A percentile compares a stretch with the other conserved stretches of the same genome.
These are phyloP conservation scores for Cytospora piceae DNA, from an alignment of 2,329 filamentous ascomycete genomes.

Conservation along the genomic window DNA sequence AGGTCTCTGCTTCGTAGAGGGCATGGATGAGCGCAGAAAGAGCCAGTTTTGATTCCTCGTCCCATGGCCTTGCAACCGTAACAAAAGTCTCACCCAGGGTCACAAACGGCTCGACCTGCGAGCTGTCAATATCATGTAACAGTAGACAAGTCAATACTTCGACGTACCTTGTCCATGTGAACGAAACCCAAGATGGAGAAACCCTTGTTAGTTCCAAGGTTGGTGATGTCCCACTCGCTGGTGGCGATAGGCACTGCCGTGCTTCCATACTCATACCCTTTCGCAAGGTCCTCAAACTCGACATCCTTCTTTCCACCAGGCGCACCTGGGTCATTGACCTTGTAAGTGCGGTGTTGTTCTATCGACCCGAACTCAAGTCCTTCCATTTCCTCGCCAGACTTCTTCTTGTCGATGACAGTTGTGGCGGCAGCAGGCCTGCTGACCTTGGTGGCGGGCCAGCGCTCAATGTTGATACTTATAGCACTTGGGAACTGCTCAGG, in stretches of 20 bases:
- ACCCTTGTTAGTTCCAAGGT: constrained; percentile 73
- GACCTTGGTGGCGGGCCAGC: constrained; percentile 84
- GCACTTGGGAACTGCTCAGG: constrained; percentile 73
- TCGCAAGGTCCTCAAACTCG: constrained; percentile 80
- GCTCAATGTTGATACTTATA: constrained; percentile 82
- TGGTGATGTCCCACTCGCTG: constrained; percentile 86
- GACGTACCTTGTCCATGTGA: constrained; percentile 65
- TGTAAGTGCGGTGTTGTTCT: constrained; percentile 78
- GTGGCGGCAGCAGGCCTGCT: constrained; percentile 77
- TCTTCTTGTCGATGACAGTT: constrained; percentile 67
- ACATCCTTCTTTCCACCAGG: constrained; percentile 83
- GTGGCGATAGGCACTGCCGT: constrained; percentile 89
- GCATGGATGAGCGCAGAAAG: constrained; percentile 90
- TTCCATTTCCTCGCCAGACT: constrained; percentile 54
- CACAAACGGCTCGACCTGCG: constrained; percentile 79
- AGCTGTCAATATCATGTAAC: neutral
- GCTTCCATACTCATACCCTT: constrained; percentile 90
- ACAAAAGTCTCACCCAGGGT: constrained; percentile 81
- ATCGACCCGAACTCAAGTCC: constrained; percentile 68
- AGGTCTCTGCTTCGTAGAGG: constrained; percentile 81
- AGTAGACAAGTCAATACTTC: neutral
- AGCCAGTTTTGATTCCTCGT: constrained; percentile 81
- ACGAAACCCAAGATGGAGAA: constrained; percentile 90
- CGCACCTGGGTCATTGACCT: constrained; percentile 73
- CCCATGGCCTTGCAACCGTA: constrained; percentile 75